Evolutionary conservation across 139 green algal species (phyloP), one percentile per base, ranked within the genome.

Genomic region (Picochlorum sp.): DNA sequence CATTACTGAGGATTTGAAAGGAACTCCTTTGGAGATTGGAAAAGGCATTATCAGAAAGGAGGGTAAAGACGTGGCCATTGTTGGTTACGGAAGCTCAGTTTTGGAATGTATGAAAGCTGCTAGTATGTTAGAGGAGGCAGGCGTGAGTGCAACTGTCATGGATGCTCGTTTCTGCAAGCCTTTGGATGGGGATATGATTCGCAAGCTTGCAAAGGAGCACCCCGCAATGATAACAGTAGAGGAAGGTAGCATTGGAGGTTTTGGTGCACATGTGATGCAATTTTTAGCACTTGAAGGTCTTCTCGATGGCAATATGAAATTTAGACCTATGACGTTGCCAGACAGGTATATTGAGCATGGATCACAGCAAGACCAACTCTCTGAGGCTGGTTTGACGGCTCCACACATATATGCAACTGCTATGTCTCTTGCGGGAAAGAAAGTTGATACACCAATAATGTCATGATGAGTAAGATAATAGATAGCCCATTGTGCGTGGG

Each of bases 121-220:
- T 0, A 83, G 95, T 31, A 76, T 95, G 69, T 81, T 98, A 58
- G 77, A 79, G 60, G 44, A 68, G 52, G 68, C 77, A 14, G 90
- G 89, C 41, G 79, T 99, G 18, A 85, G 62, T 20, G 79, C 84
- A 23, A 98, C 92, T 1, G 90, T 98, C 1, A 80, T 90, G 38
- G 92, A 98, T 73, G 91, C 91, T 16, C 82, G 93, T 38, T 99
- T 98, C 79, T 98, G 92, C 89, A 99, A 99, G 81, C 94, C 94
- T 7, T 83, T 99, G 38, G 94, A 99, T 79, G 87, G 72, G 0
- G 60, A 76, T 37, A 77, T 98, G 24, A 49, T 95, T 11, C 56
- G 69, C 9, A 54, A 68, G 51, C 57, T 90, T 38, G 90, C 83
- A 9, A 83, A 72, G 37, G 77, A 98, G 73, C 94, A 98, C 76